These are phyloP conservation scores for Ampelocalamus luodianensis DNA, from an alignment of 176 grass and related monocot species.

Conservation along the genomic window DNA sequence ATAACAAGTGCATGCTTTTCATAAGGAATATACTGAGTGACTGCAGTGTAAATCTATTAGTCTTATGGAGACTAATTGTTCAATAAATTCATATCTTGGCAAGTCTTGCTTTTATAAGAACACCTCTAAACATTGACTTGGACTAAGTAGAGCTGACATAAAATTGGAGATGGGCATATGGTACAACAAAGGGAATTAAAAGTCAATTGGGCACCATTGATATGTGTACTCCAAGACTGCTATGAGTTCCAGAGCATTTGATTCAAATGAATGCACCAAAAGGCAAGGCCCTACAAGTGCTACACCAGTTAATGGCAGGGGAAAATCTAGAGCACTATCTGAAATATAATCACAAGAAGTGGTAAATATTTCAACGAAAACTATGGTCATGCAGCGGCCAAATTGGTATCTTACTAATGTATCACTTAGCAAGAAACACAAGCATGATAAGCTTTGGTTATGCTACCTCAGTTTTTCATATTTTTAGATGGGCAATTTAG, in stretches of 20 bases:
- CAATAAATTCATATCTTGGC: not conserved
- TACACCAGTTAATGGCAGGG: slow-evolving; percentile 25
- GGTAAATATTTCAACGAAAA: not conserved
- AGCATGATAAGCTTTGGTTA: not conserved
- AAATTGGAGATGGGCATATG: not conserved
- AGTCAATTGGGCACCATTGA: slow-evolving; percentile 51
- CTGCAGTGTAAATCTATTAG: not conserved
- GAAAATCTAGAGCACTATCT: not conserved
- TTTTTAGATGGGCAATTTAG: not conserved
- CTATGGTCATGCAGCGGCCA: not conserved
- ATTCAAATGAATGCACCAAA: slow-evolving; percentile 95
- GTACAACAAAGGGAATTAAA: not conserved
- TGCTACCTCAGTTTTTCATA: not conserved
- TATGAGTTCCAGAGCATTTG: slow-evolving; percentile 92
- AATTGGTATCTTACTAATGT: not conserved
- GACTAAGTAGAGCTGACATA: not conserved
- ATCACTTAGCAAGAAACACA: not conserved
- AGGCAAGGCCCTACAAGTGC: slow-evolving; percentile 61
- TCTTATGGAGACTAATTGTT: not conserved
- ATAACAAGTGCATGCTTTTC: slow-evolving; percentile 12
- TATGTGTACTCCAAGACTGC: slow-evolving; percentile 96
- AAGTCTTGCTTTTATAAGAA: not conserved
- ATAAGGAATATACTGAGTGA: not conserved
- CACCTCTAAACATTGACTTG: not conserved
- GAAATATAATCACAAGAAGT: not conserved